A percentile compares a stretch with the other conserved stretches of the same genome.
Evolutionary conservation across 2,329 filamentous ascomycete genomes (phyloP).

Genomic region (Emericellopsis atlantica): DNA sequence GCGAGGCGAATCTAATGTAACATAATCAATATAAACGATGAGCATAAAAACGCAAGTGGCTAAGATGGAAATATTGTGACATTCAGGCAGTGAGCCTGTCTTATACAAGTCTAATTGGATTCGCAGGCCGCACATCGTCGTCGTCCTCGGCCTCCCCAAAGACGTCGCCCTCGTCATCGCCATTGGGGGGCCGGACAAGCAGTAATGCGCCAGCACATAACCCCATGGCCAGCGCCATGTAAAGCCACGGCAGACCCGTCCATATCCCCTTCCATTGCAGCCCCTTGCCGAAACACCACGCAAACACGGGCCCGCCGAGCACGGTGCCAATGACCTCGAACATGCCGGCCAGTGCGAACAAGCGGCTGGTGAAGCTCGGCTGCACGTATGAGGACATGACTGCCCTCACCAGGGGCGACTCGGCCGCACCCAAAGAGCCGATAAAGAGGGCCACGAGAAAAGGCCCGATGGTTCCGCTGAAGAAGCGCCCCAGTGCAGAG

Average conservation of each 20-base stretch:
- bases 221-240: slow-evolving; percentile 16
- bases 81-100: neutral
- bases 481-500: slow-evolving; percentile 18
- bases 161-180: neutral
- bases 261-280: slow-evolving; percentile 19
- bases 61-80: too few species aligned
- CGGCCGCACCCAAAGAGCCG: slow-evolving; percentile 22
- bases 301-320: slow-evolving; percentile 24
- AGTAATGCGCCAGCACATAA: slow-evolving; percentile 12
- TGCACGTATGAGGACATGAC: slow-evolving; percentile 25
- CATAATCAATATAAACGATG: too few species aligned
- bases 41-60: too few species aligned
- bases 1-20: too few species aligned
- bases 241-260: slow-evolving; percentile 27
- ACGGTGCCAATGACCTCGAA: slow-evolving; percentile 24
- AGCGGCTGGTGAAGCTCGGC: slow-evolving; percentile 21
- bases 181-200: slow-evolving; percentile 20
- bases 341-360: slow-evolving; percentile 27
- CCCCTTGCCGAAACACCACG: slow-evolving; percentile 22
- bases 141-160: slow-evolving; percentile 7
- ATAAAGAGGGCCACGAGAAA: slow-evolving; percentile 25
- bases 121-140: slow-evolving; percentile 1
- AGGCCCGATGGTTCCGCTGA: slow-evolving; percentile 16
- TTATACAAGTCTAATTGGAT: neutral
- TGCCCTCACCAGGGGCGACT: slow-evolving; percentile 23